These are phyloP conservation scores for Scutellaria barbata DNA, from an alignment of 257 asterid genomes.

Conservation along the genomic window DNA sequence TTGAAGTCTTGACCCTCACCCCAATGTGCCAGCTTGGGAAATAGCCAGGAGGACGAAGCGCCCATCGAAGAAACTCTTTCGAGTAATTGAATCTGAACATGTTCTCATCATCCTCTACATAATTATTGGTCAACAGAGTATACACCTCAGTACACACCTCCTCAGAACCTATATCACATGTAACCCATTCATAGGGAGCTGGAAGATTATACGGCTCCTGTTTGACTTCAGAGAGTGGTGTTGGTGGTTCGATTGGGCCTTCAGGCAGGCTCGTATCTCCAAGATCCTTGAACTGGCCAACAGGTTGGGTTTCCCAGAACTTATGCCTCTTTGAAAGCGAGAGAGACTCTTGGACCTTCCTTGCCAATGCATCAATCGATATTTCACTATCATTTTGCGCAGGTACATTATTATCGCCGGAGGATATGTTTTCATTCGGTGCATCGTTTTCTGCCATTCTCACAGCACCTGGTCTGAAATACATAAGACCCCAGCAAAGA, in stretches of 20 bases:
- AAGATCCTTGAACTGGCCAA: constrained; percentile 86
- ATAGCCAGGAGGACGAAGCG: constrained; percentile 79
- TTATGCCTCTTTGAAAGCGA: constrained; percentile 73
- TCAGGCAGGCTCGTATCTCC: constrained; percentile 71
- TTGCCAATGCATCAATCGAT: constrained; percentile 59
- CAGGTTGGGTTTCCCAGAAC: constrained; percentile 97
- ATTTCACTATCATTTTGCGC: constrained; percentile 51
- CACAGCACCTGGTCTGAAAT: constrained; percentile 26
- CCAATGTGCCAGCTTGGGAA: constrained; percentile 85
- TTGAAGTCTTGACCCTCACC: constrained; percentile 76
- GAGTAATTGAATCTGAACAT: constrained; percentile 91
- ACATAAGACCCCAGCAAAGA: constrained; percentile 13
- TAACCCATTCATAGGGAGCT: constrained; percentile 76
- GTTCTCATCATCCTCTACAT: constrained; percentile 85
- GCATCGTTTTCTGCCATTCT: constrained; percentile 59
- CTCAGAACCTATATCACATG: constrained; percentile 78
- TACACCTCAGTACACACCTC: constrained; percentile 78
- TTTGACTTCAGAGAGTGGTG: constrained; percentile 73
- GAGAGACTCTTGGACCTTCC: constrained; percentile 69
- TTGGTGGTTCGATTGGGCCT: constrained; percentile 80
- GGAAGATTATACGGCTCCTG: constrained; percentile 94
- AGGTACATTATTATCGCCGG: constrained; percentile 44
- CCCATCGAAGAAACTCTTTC: constrained; percentile 91
- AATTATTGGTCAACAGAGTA: constrained; percentile 64
- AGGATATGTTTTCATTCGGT: constrained; percentile 45